phyloP scores from a whole-genome alignment of 2,329 filamentous ascomycete species.

The Trichoderma brevicompactum region DNA sequence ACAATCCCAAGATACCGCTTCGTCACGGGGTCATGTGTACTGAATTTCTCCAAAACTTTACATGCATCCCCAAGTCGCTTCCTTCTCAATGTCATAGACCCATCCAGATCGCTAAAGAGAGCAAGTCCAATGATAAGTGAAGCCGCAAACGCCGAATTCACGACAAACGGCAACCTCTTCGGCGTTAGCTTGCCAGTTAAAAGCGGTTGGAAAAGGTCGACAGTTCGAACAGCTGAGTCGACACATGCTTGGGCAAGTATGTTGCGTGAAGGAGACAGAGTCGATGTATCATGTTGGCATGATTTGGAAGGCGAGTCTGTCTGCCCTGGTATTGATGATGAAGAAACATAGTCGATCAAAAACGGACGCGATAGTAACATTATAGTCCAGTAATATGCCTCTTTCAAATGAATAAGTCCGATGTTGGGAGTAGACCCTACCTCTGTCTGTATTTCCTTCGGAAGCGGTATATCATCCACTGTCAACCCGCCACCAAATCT shows the following conservation, averaged over 20 bases:
- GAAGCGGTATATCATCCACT: neutral
- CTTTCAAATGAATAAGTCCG: conserved; percentile 9
- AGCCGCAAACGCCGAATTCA: conserved; percentile 2
- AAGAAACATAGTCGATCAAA: conserved; percentile 10
- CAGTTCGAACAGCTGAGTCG: neutral
- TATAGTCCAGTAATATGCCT: conserved; percentile 7
- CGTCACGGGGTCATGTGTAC: neutral
- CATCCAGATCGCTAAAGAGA: conserved; percentile 1
- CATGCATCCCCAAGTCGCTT: neutral
- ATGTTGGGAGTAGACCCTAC: neutral
- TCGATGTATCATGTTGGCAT: neutral
- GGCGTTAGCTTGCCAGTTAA: neutral
- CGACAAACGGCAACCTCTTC: neutral
- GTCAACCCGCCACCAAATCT: neutral
- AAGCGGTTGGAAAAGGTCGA: neutral
- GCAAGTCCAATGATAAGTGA: neutral
- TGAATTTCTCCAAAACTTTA: neutral
- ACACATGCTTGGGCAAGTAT: conserved; percentile 13
- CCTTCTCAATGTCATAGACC: neutral
- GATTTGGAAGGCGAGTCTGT: neutral
- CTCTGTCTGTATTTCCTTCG: neutral
- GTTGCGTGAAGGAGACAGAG: neutral
- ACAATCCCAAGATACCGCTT: neutral
- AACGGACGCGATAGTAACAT: neutral
- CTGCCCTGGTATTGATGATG: neutral